Percentiles rank a stretch among this genome's conserved stretches.
These are phyloP conservation scores for Malus hybrid DNA, from an alignment of 331 rosid genomes.

Conservation along the genomic window DNA sequence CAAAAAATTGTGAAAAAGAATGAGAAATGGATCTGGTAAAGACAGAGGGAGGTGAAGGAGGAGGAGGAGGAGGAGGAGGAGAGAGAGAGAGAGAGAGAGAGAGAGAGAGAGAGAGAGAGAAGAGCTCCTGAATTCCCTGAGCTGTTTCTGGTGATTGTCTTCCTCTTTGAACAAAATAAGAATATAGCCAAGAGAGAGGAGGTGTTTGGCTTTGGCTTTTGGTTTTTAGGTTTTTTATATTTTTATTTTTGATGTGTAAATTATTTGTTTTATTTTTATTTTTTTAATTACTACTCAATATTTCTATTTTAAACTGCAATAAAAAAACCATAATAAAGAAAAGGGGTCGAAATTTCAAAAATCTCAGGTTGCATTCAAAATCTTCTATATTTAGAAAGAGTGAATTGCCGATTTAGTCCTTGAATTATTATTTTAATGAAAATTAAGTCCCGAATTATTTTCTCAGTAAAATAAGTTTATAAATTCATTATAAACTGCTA, in stretches of 20 bases:
- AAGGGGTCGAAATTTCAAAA: too few species aligned
- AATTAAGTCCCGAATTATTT: too few species aligned
- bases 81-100: background rate
- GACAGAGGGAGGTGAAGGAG: conserved; percentile 7
- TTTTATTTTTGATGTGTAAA: background rate
- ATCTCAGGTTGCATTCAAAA: too few species aligned
- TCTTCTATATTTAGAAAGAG: too few species aligned
- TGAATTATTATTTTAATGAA: too few species aligned
- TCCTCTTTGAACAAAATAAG: conserved; percentile 1
- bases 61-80: background rate
- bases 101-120: background rate
- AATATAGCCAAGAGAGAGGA: background rate
- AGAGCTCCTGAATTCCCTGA: conserved; percentile 1
- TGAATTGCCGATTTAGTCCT: too few species aligned
- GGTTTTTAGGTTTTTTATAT: background rate
- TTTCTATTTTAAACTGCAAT: background rate
- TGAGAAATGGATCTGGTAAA: background rate
- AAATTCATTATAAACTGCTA: too few species aligned
- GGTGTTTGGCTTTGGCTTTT: background rate
- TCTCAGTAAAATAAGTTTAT: too few species aligned
- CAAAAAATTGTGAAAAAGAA: background rate
- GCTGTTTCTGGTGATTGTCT: background rate
- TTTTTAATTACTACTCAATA: background rate
- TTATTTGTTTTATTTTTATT: background rate
- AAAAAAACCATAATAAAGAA: too few species aligned